A percentile compares a stretch with the other conserved stretches of the same genome.
phyloP scores from a whole-genome alignment of 805 yeast species.

The Metschnikowia vanudenii region DNA sequence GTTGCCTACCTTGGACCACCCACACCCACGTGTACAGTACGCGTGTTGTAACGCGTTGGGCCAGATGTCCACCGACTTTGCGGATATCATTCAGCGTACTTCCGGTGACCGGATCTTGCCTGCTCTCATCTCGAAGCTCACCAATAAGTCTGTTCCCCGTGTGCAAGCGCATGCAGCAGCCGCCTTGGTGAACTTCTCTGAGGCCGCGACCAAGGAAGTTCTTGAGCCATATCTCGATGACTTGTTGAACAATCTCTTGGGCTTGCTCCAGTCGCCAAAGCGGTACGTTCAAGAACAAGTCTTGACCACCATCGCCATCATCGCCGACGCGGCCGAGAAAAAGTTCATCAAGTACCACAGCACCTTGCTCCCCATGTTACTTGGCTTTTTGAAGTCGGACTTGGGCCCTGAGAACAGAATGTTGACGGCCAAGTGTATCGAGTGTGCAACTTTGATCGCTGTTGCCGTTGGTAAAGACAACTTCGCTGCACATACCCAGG shows the following conservation, averaged over 20 bases:
- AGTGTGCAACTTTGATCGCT: conserved; percentile 92
- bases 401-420: conserved; percentile 75
- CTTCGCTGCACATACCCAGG: conserved; percentile 71
- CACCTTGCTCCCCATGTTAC: conserved; percentile 85
- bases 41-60: conserved; percentile 97
- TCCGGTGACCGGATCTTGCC: conserved; percentile 81
- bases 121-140: conserved; percentile 78
- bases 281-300: conserved; percentile 97
- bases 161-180: conserved; percentile 99
- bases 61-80: conserved; percentile 95
- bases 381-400: conserved; percentile 76
- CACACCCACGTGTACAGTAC: conserved; percentile 92
- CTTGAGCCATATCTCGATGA: conserved; percentile 91
- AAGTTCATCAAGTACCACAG: conserved; percentile 90
- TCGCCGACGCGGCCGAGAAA: conserved; percentile 93
- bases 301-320: conserved; percentile 91
- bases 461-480: conserved; percentile 92
- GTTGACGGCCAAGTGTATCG: conserved; percentile 89
- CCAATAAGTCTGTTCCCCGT: conserved; percentile 72
- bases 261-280: conserved; percentile 78
- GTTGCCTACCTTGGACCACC: conserved; percentile 78
- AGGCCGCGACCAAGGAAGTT: conserved; percentile 82
- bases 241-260: conserved; percentile 69
- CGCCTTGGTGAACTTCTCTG: conserved; percentile 92
- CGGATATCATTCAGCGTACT: conserved; percentile 80